Conservation (phyloP, 2,329 filamentous ascomycete species). For the Colletotrichum sp. region DNA sequence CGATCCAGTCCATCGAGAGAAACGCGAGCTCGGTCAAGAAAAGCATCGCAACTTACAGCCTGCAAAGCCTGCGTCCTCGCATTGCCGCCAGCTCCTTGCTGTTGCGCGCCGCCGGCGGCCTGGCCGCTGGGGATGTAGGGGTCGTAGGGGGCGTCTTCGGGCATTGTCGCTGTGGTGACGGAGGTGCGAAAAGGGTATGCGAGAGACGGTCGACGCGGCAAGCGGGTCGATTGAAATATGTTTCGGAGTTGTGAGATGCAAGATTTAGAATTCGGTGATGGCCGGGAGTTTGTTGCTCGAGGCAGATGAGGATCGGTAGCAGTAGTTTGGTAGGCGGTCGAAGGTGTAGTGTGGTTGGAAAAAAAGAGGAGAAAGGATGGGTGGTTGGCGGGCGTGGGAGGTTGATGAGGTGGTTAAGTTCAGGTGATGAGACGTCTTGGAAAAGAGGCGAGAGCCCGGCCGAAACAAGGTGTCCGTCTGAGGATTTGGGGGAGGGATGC, state of each 20-base stretch:
- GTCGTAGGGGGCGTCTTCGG: constrained; percentile 75
- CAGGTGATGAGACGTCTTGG: constrained; percentile 23
- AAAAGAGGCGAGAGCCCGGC: constrained; percentile 20
- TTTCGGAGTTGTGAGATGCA: neutral
- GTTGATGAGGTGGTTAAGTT: constrained; percentile 23
- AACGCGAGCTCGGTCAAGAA: constrained; percentile 4
- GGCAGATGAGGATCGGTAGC: neutral
- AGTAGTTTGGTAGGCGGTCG: neutral
- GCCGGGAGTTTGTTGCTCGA: neutral
- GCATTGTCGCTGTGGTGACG: constrained; percentile 46
- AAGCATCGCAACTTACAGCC: constrained; percentile 69
- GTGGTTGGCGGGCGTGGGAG: constrained; percentile 20
- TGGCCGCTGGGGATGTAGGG: constrained; percentile 83
- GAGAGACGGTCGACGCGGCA: neutral
- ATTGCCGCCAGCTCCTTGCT: constrained; percentile 50
- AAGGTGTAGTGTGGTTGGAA: constrained; percentile 1
- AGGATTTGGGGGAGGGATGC: constrained; percentile 18
- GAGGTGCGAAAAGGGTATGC: neutral
- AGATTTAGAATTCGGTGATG: neutral
- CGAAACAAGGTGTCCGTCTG: constrained; percentile 23
- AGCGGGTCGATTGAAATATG: neutral
- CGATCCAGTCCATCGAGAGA: neutral
- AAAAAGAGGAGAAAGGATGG: constrained; percentile 18
- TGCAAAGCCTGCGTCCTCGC: constrained; percentile 72
- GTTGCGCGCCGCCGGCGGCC: constrained; percentile 42